Evolutionary conservation across 148 eudicot species (phyloP).

Genomic region (Camellia sinensis): DNA sequence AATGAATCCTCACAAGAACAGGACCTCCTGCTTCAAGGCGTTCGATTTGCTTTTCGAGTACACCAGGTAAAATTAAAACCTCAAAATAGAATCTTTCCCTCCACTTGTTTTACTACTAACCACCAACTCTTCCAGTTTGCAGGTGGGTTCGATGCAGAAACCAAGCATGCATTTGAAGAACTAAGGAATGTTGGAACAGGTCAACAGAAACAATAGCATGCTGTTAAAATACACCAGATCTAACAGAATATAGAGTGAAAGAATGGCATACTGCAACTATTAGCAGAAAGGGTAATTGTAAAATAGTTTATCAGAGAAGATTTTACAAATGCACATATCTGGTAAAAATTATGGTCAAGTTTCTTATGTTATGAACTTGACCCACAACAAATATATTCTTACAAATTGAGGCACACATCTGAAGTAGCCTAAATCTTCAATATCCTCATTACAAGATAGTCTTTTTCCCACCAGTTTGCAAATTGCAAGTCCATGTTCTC

Average conservation of each 20-base stretch:
- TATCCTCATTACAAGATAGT: neutral
- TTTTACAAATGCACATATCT: neutral
- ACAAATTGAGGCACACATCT: neutral
- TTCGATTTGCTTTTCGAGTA: slow-evolving; percentile 77
- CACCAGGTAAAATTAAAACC: slow-evolving; percentile 59
- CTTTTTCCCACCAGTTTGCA: neutral
- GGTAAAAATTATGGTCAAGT: slow-evolving; percentile 4
- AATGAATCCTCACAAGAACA: slow-evolving; percentile 42
- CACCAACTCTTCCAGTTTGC: slow-evolving; percentile 46
- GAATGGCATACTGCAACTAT: slow-evolving; percentile 6
- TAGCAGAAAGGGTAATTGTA: slow-evolving; percentile 13
- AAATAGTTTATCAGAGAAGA: slow-evolving; percentile 11
- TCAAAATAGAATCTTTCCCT: neutral
- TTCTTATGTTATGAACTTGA: neutral
- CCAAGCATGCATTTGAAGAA: slow-evolving; percentile 53
- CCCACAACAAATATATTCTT: neutral
- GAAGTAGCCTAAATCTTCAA: neutral
- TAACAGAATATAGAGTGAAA: neutral
- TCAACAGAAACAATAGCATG: slow-evolving; percentile 20
- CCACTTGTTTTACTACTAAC: neutral
- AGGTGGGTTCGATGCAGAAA: slow-evolving; percentile 70
- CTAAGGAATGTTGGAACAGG: slow-evolving; percentile 27
- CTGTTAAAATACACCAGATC: neutral
- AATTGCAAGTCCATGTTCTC: neutral
- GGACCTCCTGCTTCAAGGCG: slow-evolving; percentile 64